phyloP scores from a whole-genome alignment of 208 protist species.

The Crithidia brevicula region DNA sequence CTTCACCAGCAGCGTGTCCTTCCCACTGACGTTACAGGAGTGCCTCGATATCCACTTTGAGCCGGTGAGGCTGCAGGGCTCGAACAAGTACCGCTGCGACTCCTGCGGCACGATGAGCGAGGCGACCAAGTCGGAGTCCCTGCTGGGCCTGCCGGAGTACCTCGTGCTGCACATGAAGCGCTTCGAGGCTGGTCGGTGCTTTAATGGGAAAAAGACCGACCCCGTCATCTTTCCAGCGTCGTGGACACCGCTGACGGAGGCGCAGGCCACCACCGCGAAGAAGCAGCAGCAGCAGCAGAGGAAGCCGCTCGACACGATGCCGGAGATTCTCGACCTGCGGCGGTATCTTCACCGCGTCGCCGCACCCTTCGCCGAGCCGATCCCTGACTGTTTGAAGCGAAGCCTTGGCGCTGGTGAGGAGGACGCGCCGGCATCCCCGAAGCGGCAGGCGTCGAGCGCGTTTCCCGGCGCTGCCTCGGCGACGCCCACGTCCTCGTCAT shows the following conservation, averaged over 20 bases:
- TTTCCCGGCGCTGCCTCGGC: too few relatives aligned
- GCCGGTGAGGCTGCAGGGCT: conserved; percentile 56
- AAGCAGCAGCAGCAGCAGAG: too few relatives aligned
- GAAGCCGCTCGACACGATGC: conserved; percentile 5
- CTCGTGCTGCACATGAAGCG: conserved; percentile 91
- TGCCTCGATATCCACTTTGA: conserved; percentile 91
- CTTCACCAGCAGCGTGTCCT: conserved; percentile 35
- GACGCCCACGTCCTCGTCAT: background rate
- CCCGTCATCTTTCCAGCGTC: conserved; percentile 80
- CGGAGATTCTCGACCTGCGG: conserved; percentile 67
- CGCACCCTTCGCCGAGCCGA: conserved; percentile 23
- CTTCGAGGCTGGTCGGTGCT: conserved; percentile 72
- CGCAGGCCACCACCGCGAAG: conserved; percentile 12
- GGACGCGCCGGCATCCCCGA: background rate
- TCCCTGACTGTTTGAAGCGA: conserved; percentile 19
- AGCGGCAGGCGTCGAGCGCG: background rate
- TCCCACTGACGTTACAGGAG: conserved; percentile 83
- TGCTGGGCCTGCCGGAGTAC: conserved; percentile 83
- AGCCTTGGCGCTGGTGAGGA: background rate
- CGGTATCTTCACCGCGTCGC: conserved; percentile 62
- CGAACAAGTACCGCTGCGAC: conserved; percentile 81
- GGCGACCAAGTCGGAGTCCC: conserved; percentile 75
- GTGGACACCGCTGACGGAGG: conserved; percentile 48
- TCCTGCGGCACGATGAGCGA: conserved; percentile 68
- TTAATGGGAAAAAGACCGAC: conserved; percentile 85